These are phyloP conservation scores for Hypoxylon crocopeplum DNA, from an alignment of 495 filamentous ascomycete species.

Conservation along the genomic window DNA sequence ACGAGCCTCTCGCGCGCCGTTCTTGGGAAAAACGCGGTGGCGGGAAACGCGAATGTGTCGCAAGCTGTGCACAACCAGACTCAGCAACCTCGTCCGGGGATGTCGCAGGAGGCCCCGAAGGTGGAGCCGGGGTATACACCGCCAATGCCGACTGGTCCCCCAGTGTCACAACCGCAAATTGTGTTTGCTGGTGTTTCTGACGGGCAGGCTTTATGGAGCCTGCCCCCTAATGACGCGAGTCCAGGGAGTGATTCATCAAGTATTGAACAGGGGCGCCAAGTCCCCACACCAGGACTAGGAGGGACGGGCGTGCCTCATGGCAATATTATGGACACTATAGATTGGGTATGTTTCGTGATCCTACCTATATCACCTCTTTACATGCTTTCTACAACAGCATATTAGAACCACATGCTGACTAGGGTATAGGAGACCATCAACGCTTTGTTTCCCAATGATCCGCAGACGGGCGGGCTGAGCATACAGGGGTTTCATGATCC, in stretches of 20 bases:
- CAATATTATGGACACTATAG: conserved; percentile 44
- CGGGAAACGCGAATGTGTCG: conserved; percentile 40
- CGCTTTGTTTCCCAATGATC: conserved; percentile 45
- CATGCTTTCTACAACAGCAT: too few relatives aligned
- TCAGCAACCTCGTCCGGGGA: not conserved
- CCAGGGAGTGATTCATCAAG: conserved; percentile 45
- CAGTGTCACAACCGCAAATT: conserved; percentile 41
- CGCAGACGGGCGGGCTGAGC: conserved; percentile 45
- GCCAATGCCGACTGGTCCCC: conserved; percentile 17
- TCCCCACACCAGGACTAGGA: conserved; percentile 5
- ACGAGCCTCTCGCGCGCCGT: conserved; percentile 44
- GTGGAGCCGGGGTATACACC: conserved; percentile 29
- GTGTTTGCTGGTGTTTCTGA: conserved; percentile 55
- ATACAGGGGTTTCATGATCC: conserved; percentile 45
- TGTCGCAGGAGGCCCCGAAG: conserved; percentile 13
- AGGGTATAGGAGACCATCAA: conserved; percentile 42
- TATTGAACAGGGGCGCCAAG: conserved; percentile 17
- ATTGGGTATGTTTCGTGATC: conserved; percentile 42
- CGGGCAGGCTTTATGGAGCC: conserved; percentile 52
- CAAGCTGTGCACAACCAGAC: conserved; percentile 1
- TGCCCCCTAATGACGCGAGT: conserved; percentile 47
- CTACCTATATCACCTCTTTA: not conserved
- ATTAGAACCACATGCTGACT: not conserved
- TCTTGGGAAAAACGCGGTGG: conserved; percentile 48
- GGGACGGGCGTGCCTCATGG: conserved; percentile 13